Evolutionary conservation across 2,329 filamentous ascomycete genomes (phyloP).

Genomic region (Escovopsis weberi): DNA sequence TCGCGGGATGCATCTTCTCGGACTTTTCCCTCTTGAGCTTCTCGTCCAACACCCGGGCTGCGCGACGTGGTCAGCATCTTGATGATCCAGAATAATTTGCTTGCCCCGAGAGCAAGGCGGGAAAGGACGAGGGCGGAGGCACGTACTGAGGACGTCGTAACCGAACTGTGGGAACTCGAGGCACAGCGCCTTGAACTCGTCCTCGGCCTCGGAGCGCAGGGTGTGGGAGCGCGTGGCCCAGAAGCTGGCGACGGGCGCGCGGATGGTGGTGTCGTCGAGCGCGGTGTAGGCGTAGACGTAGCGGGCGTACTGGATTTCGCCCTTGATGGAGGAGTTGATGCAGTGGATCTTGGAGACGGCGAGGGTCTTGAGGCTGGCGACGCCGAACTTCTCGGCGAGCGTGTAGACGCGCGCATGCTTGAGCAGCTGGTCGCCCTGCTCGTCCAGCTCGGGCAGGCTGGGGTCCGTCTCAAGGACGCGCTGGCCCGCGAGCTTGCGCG

Average conservation of each 20-base stretch:
- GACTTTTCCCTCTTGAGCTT: conserved; percentile 50
- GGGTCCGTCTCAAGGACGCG: conserved; percentile 57
- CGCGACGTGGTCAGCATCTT: conserved; percentile 6
- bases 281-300: conserved; percentile 74
- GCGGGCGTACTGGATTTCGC: conserved; percentile 82
- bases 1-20: conserved; percentile 40
- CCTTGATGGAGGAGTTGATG: conserved; percentile 72
- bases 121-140: neutral
- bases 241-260: conserved; percentile 75
- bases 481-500: conserved; percentile 46
- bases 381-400: conserved; percentile 63
- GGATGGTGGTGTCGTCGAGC: conserved; percentile 55
- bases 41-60: conserved; percentile 49
- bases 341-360: conserved; percentile 85
- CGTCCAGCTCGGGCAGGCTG: conserved; percentile 49
- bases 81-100: neutral
- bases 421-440: conserved; percentile 69
- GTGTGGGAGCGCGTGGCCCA: conserved; percentile 74
- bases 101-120: no score
- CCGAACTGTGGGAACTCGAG: conserved; percentile 83
- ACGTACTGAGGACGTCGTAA: conserved; percentile 75
- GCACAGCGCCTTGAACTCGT: conserved; percentile 72
- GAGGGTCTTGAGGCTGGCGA: conserved; percentile 55
- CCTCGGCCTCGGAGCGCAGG: conserved; percentile 70
- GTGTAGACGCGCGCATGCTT: conserved; percentile 86